Evolutionary conservation across 306 rosid species (phyloP), one percentile per base, ranked within the genome.

Genomic region (Prunus dulcis): DNA sequence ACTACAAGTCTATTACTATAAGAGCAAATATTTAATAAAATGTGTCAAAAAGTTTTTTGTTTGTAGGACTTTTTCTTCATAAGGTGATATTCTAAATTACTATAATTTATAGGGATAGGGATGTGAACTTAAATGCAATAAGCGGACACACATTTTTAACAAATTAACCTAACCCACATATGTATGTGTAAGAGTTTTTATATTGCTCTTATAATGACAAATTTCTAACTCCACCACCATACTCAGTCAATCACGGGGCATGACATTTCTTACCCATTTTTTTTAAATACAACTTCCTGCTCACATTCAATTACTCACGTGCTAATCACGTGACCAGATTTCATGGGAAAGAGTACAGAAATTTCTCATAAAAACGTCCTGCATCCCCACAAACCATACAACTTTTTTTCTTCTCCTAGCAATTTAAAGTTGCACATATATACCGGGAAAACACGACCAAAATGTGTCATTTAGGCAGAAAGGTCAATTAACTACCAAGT

Each of bases 401-500:
- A 60, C 41, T 34, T 23, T 25, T 60, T 13, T 22, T 3, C 14
- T 56, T 20, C 62, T 56, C 62, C 34, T 4, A 23, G 43, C 41
- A 62, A 62, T 28, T 62, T 28, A 28, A 51, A 17, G 19, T 12
- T 51, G 56, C 41, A 34, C 56, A 51, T 12, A 47, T 11, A 47
- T 47, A 47, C 51, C 51, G 15, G 51, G 51, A 68, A 57, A 67
- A 60, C 27, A 60, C 9, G 25, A 22, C 58, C 55, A 58, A 3
- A 57, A 72, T 49, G 67, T 41, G 67, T 62, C 25, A 72, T 34
- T 63, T 19, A 28, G 62, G 46, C 12, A 51, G 62, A 64, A 34
- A 41, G 55, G 67, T 61, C 69, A 73, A 45, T 60, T 6, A 60
- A 73, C 65, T 46, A 50, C 85, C 89, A 75, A 55, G 28, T 72